phyloP scores from a whole-genome alignment of 1,139 yeast species.

The Geotrichum fermentans region DNA sequence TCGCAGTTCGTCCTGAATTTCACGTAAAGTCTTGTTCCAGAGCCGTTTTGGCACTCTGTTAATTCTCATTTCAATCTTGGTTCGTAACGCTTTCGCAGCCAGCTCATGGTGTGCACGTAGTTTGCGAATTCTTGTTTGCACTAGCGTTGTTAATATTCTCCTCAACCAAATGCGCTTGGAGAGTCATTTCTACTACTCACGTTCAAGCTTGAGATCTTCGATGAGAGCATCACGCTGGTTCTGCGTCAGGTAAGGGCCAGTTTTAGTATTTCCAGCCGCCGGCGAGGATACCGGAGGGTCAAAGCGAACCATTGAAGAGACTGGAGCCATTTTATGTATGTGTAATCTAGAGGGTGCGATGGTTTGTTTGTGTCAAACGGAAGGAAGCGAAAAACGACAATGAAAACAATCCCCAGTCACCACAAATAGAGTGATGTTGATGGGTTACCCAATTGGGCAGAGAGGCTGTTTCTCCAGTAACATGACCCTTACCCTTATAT shows the following conservation, averaged over 20 bases:
- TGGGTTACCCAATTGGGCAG: neutral
- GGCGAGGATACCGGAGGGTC: neutral
- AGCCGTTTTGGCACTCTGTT: constrained; percentile 42
- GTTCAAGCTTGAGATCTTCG: constrained; percentile 29
- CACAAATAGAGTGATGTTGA: constrained; percentile 10
- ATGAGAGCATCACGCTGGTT: constrained; percentile 32
- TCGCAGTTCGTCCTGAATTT: constrained; percentile 26
- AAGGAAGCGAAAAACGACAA: neutral
- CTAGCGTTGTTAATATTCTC: too few relatives aligned
- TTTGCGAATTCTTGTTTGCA: constrained; percentile 31
- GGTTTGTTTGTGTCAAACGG: too few relatives aligned
- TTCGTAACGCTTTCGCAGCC: constrained; percentile 36
- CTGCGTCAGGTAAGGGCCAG: constrained; percentile 22
- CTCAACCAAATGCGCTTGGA: neutral
- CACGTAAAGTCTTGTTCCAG: constrained; percentile 42
- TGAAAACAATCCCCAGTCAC: too few relatives aligned
- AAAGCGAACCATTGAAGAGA: neutral
- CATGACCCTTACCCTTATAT: neutral
- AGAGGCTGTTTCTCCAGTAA: neutral
- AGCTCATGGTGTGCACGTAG: constrained; percentile 35
- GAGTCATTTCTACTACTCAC: constrained; percentile 23
- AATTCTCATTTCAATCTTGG: constrained; percentile 38
- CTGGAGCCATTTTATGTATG: neutral
- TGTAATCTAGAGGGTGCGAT: neutral
- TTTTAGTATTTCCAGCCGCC: neutral